Percentiles rank a stretch among this genome's conserved stretches.
Conservation (phyloP, 371 early-diverging fungal genomes). For the Mucor sp. region DNA sequence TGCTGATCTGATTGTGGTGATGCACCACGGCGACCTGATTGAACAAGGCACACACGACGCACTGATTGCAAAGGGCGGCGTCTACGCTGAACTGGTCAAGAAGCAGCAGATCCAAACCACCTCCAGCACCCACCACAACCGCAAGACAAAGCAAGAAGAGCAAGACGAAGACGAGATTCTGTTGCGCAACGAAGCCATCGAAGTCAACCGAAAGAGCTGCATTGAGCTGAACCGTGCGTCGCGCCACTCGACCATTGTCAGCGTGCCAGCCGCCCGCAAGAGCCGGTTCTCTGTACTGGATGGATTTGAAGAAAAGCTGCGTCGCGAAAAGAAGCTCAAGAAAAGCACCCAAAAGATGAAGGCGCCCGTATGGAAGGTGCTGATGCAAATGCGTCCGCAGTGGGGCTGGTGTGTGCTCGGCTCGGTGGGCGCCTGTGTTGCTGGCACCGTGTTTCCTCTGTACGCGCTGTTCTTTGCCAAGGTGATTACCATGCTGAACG, state of each 20-base stretch:
- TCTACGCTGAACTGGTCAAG: slow-evolving; percentile 58
- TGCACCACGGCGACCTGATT: slow-evolving; percentile 69
- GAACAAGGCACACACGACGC: slow-evolving; percentile 76
- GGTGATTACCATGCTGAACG: slow-evolving; percentile 14
- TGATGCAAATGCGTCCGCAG: slow-evolving; percentile 26
- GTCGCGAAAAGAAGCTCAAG: slow-evolving; percentile 34
- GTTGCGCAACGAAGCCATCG: slow-evolving; percentile 3
- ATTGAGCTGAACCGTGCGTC: slow-evolving; percentile 1
- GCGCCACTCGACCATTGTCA: background rate
- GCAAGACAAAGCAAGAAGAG: background rate
- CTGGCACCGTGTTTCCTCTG: slow-evolving; percentile 53
- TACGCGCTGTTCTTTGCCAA: slow-evolving; percentile 21
- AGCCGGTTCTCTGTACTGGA: slow-evolving; percentile 10
- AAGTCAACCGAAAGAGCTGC: slow-evolving; percentile 10
- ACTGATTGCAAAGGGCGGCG: slow-evolving; percentile 54
- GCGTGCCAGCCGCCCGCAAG: slow-evolving; percentile 14
- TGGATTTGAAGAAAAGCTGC: slow-evolving; percentile 34
- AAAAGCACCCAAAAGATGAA: slow-evolving; percentile 32
- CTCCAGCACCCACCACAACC: background rate
- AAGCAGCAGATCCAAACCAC: slow-evolving; percentile 45
- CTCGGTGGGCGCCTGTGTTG: slow-evolving; percentile 46
- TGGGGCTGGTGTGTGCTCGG: slow-evolving; percentile 23
- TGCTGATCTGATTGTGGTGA: slow-evolving; percentile 84
- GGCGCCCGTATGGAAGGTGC: slow-evolving; percentile 44
- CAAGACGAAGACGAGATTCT: background rate